These are phyloP conservation scores for Gynostemma pentaphyllum DNA, from an alignment of 306 rosid species.

Conservation along the genomic window DNA sequence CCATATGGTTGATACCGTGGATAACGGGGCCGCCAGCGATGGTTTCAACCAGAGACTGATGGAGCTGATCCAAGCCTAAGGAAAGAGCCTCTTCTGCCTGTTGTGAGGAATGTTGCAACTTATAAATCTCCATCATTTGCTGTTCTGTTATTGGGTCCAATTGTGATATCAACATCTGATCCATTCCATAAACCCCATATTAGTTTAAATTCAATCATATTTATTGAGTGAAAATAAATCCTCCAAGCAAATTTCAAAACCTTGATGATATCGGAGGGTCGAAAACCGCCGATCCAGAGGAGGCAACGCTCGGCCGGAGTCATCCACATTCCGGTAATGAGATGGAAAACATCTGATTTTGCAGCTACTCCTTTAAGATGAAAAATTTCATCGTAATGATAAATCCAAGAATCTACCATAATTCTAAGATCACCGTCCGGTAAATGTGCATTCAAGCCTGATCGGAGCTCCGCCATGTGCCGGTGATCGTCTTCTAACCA, in stretches of 20 bases:
- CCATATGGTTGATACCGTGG: conserved; percentile 80
- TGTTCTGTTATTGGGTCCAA: conserved; percentile 81
- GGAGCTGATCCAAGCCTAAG: conserved; percentile 84
- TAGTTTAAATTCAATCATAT: background rate
- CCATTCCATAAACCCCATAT: background rate
- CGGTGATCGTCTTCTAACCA: conserved; percentile 92
- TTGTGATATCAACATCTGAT: conserved; percentile 62
- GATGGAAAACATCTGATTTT: conserved; percentile 83
- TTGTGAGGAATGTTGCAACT: conserved; percentile 44
- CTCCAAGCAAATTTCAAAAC: conserved; percentile 12
- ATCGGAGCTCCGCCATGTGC: conserved; percentile 53
- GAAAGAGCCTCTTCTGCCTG: conserved; percentile 89
- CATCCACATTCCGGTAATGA: conserved; percentile 72
- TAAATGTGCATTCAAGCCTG: conserved; percentile 45
- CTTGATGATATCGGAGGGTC: conserved; percentile 78
- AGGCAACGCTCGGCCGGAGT: conserved; percentile 87
- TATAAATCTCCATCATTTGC: conserved; percentile 53
- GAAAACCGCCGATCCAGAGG: conserved; percentile 92
- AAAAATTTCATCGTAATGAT: conserved; percentile 73
- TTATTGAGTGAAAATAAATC: background rate
- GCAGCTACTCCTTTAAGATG: conserved; percentile 57
- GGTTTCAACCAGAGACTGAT: conserved; percentile 55
- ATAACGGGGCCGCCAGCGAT: conserved; percentile 38
- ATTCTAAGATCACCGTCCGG: conserved; percentile 50
- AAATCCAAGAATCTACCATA: conserved; percentile 50